These are phyloP conservation scores for Plasmodium cynomolgi DNA, from an alignment of 169 alveolate genomes.

Conservation along the genomic window DNA sequence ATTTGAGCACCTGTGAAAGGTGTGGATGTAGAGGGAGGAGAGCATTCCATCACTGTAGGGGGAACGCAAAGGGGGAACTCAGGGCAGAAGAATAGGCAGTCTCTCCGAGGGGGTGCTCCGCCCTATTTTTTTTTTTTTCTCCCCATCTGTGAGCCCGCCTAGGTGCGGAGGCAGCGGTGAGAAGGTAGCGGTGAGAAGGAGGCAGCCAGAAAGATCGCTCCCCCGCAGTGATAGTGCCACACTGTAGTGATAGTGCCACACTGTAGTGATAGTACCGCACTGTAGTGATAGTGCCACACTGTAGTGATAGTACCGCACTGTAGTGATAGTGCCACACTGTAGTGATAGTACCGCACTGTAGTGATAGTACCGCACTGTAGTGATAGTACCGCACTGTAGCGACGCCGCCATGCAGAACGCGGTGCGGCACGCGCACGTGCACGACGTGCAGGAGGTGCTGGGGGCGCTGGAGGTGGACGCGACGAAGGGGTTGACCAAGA, in stretches of 20 bases:
- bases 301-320: too few relatives aligned
- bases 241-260: not conserved
- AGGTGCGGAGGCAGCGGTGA: too few relatives aligned
- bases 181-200: too few relatives aligned
- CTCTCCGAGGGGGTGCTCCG: too few relatives aligned
- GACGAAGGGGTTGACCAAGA: constrained; percentile 88
- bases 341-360: too few relatives aligned
- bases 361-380: not conserved
- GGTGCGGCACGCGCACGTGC: constrained; percentile 75
- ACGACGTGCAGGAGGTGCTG: constrained; percentile 77
- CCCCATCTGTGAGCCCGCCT: too few relatives aligned
- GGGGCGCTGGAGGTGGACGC: constrained; percentile 75
- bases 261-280: too few relatives aligned
- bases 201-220: too few relatives aligned
- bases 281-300: not conserved
- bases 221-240: not conserved
- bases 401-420: constrained; percentile 1
- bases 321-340: not conserved
- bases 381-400: not conserved
- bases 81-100: not conserved
- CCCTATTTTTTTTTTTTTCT: too few relatives aligned
- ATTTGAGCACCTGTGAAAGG: not conserved
- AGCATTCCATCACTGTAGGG: not conserved
- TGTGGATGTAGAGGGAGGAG: not conserved
- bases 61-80: not conserved